phyloP scores from a whole-genome alignment of 306 rosid genomes.

The Acmispon strigosus region DNA sequence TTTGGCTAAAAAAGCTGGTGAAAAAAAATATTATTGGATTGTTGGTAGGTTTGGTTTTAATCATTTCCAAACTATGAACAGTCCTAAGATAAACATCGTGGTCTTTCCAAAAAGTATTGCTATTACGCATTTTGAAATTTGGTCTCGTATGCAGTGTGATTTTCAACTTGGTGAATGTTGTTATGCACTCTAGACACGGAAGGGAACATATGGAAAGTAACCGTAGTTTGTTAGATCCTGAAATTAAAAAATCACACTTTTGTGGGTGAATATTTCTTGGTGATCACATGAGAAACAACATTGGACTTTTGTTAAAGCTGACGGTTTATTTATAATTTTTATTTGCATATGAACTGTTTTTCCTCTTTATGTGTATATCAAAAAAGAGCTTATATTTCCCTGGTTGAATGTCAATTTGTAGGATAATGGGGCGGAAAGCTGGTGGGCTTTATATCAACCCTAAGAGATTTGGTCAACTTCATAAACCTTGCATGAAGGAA shows the following conservation, averaged over 20 bases:
- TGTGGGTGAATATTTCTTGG: neutral
- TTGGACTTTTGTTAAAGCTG: neutral
- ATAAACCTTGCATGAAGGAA: conserved; percentile 93
- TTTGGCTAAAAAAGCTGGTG: no score
- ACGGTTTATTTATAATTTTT: neutral
- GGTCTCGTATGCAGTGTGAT: neutral
- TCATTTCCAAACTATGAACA: no score
- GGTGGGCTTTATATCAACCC: conserved; percentile 61
- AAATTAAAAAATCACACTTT: neutral
- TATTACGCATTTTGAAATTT: neutral
- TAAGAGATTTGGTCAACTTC: conserved; percentile 62
- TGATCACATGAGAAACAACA: neutral
- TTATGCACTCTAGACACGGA: neutral
- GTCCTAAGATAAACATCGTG: no score
- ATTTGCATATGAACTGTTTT: neutral
- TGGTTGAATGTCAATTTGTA: conserved; percentile 16
- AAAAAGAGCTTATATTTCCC: neutral
- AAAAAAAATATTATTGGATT: no score
- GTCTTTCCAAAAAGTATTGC: neutral
- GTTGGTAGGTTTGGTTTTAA: no score
- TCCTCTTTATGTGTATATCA: neutral
- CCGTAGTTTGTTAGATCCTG: neutral
- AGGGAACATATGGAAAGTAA: neutral
- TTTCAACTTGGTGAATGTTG: neutral
- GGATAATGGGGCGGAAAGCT: conserved; percentile 77